phyloP scores from a whole-genome alignment of 2,329 filamentous ascomycete species.

The Paecilomyces sp. region DNA sequence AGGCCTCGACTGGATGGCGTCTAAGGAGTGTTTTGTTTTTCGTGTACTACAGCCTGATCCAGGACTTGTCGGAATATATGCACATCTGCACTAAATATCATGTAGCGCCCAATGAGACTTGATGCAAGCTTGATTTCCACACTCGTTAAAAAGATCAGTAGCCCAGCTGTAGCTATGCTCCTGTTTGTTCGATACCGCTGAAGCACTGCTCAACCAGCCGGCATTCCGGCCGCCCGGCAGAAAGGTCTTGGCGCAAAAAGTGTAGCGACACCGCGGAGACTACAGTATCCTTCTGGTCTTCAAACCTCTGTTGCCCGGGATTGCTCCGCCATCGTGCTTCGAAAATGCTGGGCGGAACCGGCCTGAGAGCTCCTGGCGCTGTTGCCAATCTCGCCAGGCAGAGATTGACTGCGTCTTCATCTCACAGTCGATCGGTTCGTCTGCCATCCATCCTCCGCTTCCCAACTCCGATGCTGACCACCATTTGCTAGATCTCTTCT shows the following conservation, averaged over 20 bases:
- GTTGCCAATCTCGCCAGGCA: constrained; percentile 31
- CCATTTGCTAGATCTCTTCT: constrained; percentile 26
- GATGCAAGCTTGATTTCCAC: neutral
- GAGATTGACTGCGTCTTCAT: constrained; percentile 18
- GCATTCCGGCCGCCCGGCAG: constrained; percentile 26
- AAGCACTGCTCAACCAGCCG: neutral
- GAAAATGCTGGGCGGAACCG: constrained; percentile 51
- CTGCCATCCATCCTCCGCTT: constrained; percentile 2
- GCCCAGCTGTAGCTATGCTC: neutral
- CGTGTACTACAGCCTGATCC: constrained; percentile 1
- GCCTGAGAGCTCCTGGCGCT: constrained; percentile 42
- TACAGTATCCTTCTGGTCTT: neutral
- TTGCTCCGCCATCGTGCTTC: constrained; percentile 9
- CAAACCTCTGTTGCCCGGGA: neutral
- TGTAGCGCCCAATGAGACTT: neutral
- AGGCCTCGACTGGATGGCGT: constrained; percentile 20
- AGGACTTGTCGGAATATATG: neutral
- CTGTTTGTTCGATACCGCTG: neutral
- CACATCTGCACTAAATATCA: neutral
- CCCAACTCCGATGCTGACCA: constrained; percentile 6
- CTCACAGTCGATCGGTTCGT: constrained; percentile 30
- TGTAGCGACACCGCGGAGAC: neutral
- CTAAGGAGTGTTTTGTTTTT: constrained; percentile 17
- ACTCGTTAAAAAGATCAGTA: neutral
- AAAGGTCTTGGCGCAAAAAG: constrained; percentile 20